Percentiles rank a stretch among this genome's conserved stretches.
Conservation (phyloP, 495 filamentous ascomycete genomes). For the Thermothielavioides terrestris region DNA sequence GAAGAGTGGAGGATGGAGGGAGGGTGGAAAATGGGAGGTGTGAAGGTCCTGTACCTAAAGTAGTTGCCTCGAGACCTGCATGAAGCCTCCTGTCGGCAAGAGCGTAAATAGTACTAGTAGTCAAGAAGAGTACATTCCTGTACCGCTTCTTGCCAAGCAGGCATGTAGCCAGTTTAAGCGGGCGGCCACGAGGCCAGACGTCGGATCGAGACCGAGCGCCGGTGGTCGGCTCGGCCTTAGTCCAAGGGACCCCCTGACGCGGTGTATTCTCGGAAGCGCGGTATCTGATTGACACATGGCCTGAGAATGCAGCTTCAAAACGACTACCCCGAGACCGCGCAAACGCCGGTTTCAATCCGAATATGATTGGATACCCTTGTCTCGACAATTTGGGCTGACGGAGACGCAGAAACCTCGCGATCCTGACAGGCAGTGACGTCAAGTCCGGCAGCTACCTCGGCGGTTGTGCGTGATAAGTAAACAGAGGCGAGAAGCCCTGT, state of each 20-base stretch:
- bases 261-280: conserved; percentile 11
- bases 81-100: background rate
- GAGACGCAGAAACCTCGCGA: background rate
- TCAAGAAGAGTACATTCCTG: conserved; percentile 2
- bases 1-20: background rate
- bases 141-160: conserved; percentile 5
- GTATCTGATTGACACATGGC: background rate
- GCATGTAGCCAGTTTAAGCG: background rate
- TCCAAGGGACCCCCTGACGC: too few species aligned
- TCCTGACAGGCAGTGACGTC: conserved; percentile 9
- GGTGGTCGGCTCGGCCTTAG: conserved; percentile 1
- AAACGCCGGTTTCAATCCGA: background rate
- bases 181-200: background rate
- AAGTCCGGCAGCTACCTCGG: background rate
- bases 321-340: background rate
- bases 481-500: background rate
- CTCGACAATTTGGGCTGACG: background rate
- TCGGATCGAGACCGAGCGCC: background rate
- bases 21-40: background rate
- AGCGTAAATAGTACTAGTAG: too few species aligned
- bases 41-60: background rate
- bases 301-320: background rate
- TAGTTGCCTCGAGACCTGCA: conserved; percentile 3
- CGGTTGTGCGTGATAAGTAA: conserved; percentile 2
- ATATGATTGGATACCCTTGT: background rate